Evolutionary conservation across 2,329 filamentous ascomycete genomes (phyloP).

Genomic region (Apiospora koreana): DNA sequence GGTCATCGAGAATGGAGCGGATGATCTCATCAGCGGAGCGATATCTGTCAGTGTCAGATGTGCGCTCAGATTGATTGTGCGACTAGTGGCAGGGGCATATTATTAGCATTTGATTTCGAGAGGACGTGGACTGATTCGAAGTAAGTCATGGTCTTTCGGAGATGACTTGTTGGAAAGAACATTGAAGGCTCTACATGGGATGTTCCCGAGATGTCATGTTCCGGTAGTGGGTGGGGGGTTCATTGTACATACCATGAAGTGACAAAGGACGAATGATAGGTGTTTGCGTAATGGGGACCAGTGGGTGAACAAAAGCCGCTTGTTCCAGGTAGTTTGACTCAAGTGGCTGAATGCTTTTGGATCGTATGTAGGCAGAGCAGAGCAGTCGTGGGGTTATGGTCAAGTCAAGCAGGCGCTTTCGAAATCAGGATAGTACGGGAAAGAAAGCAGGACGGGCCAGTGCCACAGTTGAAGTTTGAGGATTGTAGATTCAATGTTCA

Average conservation of each 20-base stretch:
- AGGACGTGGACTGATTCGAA: constrained; percentile 14
- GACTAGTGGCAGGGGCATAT: constrained; percentile 27
- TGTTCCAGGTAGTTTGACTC: neutral
- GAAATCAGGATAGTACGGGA: neutral
- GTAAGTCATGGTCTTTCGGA: neutral
- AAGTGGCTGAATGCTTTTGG: neutral
- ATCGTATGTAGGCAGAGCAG: neutral
- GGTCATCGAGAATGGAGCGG: constrained; percentile 41
- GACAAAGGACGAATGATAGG: constrained; percentile 11
- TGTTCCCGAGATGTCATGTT: constrained; percentile 4
- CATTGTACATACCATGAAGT: constrained; percentile 12
- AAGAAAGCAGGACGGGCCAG: neutral
- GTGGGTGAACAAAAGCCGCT: neutral
- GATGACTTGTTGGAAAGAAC: neutral
- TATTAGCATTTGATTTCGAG: neutral
- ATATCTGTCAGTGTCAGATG: constrained; percentile 27
- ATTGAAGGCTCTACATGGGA: neutral
- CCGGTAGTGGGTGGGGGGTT: neutral
- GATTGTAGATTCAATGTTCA: neutral
- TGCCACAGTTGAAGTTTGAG: neutral
- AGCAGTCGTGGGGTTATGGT: neutral
- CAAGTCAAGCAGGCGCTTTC: neutral
- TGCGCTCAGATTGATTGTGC: constrained; percentile 28
- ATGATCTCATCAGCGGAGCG: constrained; percentile 35
- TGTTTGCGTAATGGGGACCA: neutral